A percentile compares a stretch with the other conserved stretches of the same genome.
phyloP scores from a whole-genome alignment of 768 basidiomycete genomes.

The Phaffia tasmanica region DNA sequence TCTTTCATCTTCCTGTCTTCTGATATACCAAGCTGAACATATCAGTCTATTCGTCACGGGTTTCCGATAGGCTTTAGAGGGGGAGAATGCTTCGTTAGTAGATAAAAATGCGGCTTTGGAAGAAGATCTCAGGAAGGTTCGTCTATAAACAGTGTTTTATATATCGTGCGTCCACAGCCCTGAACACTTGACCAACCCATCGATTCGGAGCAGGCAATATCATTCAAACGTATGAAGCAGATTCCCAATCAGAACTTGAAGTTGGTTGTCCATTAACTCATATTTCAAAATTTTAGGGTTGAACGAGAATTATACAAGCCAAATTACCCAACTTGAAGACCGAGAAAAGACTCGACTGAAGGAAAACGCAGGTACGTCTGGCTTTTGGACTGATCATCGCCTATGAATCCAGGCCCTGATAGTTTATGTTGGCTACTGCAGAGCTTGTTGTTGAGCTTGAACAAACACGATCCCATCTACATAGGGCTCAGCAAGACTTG shows the following conservation, averaged over 20 bases:
- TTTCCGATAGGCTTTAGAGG: conserved; percentile 66
- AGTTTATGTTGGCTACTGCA: neutral
- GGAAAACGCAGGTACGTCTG: conserved; percentile 1
- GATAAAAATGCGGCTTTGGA: conserved; percentile 86
- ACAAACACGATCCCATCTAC: conserved; percentile 24
- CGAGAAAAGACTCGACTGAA: conserved; percentile 41
- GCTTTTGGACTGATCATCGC: neutral
- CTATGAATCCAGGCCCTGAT: neutral
- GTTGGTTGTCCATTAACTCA: no score
- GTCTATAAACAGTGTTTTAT: conserved; percentile 29
- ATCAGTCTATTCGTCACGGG: neutral
- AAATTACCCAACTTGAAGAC: conserved; percentile 67
- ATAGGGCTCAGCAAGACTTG: conserved; percentile 18
- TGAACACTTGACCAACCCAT: neutral
- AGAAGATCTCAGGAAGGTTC: conserved; percentile 77
- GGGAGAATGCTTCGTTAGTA: conserved; percentile 81
- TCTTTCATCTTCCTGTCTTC: neutral
- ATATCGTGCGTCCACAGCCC: neutral
- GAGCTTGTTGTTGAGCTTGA: conserved; percentile 61
- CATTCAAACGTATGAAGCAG: no score
- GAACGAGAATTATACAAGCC: conserved; percentile 82
- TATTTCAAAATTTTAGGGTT: conserved; percentile 43
- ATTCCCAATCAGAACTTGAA: no score
- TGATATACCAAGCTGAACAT: no score
- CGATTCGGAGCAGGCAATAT: no score